Conservation (phyloP, 352 stramenopile genomes). For the Phytophthora citrophthora region DNA sequence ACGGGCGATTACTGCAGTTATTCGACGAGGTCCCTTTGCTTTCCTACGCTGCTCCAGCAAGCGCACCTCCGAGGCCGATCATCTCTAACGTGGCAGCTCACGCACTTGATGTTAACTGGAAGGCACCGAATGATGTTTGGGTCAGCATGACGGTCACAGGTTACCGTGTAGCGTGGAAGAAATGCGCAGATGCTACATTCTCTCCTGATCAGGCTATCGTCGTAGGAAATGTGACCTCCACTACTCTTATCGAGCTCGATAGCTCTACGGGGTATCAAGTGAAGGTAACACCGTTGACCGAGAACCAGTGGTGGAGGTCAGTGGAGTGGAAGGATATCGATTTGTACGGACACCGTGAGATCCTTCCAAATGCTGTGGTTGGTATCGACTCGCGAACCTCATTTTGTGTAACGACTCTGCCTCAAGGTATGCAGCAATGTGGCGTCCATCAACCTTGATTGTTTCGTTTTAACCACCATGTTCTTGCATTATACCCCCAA, state of each 20-base stretch:
- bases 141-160: conserved; percentile 84
- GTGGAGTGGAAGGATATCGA: conserved; percentile 74
- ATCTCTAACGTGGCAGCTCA: conserved; percentile 83
- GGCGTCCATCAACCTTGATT: neutral
- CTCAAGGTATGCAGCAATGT: conserved; percentile 36
- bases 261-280: conserved; percentile 77
- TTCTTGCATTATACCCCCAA: conserved; percentile 1
- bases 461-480: neutral
- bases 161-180: conserved; percentile 75
- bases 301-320: conserved; percentile 54
- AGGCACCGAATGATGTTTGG: conserved; percentile 61
- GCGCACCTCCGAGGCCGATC: conserved; percentile 34
- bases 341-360: conserved; percentile 79
- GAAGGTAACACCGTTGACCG: conserved; percentile 74
- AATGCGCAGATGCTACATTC: conserved; percentile 41
- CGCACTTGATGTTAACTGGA: conserved; percentile 87
- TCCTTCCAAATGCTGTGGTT: conserved; percentile 57
- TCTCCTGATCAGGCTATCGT: conserved; percentile 35
- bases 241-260: conserved; percentile 78
- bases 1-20: conserved; percentile 65
- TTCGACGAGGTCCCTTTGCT: conserved; percentile 66
- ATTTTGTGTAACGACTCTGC: conserved; percentile 57
- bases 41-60: conserved; percentile 64
- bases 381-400: conserved; percentile 55
- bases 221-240: conserved; percentile 93